These are phyloP conservation scores for Adenanthera pavonina DNA, from an alignment of 306 rosid genomes.

Conservation along the genomic window DNA sequence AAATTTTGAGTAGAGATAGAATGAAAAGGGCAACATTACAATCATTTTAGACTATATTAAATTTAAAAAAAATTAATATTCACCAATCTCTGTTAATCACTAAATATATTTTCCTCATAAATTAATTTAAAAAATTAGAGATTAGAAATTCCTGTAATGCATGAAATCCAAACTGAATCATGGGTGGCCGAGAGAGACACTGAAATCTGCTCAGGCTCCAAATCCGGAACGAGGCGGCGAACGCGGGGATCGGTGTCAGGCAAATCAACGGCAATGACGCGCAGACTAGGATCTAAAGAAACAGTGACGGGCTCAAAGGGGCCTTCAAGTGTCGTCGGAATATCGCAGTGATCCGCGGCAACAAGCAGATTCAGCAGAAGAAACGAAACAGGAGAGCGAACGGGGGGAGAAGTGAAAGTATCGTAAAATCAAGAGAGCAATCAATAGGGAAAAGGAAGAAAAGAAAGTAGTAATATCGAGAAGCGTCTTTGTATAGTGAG, in stretches of 20 bases:
- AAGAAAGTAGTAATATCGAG: neutral
- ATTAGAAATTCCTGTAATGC: conserved; percentile 67
- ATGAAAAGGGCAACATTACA: neutral
- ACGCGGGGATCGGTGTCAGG: conserved; percentile 71
- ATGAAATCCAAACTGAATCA: conserved; percentile 81
- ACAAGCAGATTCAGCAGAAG: conserved; percentile 32
- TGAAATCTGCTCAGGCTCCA: conserved; percentile 83
- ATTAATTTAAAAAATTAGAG: neutral
- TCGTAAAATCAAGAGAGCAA: conserved; percentile 13
- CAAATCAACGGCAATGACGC: conserved; percentile 72
- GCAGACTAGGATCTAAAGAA: conserved; percentile 58
- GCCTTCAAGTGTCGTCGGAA: conserved; percentile 78
- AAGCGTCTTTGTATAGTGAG: neutral
- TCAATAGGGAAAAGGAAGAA: neutral
- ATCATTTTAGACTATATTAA: neutral
- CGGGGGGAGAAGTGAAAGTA: neutral
- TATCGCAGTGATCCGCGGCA: conserved; percentile 24
- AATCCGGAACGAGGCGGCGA: conserved; percentile 57
- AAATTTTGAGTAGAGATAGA: neutral
- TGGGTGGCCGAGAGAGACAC: conserved; percentile 64
- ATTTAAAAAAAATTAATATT: neutral
- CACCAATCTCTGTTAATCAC: neutral
- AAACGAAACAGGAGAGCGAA: neutral
- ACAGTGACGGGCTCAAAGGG: conserved; percentile 75
- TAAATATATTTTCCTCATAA: neutral